These are phyloP conservation scores for Exophiala sideris DNA, from an alignment of 2,329 filamentous ascomycete genomes.

Conservation along the genomic window DNA sequence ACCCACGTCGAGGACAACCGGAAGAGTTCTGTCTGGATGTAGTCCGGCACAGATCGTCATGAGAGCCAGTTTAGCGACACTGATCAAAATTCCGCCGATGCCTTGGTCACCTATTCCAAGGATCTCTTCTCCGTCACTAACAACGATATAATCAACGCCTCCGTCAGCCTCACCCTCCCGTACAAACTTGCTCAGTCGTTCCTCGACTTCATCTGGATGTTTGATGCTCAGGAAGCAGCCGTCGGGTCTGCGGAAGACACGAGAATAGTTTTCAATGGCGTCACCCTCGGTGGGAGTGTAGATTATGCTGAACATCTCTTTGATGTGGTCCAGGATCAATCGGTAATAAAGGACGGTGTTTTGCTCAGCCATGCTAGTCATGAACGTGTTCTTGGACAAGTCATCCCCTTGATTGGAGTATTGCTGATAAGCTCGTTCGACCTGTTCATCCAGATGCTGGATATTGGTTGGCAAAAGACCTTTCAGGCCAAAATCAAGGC, in stretches of 20 bases:
- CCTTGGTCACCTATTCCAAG: conserved; percentile 84
- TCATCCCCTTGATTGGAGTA: conserved; percentile 61
- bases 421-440: conserved; percentile 74
- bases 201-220: conserved; percentile 62
- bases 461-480: conserved; percentile 70
- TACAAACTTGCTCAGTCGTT: conserved; percentile 55
- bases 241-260: conserved; percentile 72
- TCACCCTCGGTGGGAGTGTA: conserved; percentile 84
- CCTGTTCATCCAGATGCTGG: conserved; percentile 74
- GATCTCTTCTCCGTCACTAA: conserved; percentile 70
- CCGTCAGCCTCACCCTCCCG: background rate
- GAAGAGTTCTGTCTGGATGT: conserved; percentile 72
- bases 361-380: conserved; percentile 80
- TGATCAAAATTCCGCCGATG: conserved; percentile 79
- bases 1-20: conserved; percentile 80
- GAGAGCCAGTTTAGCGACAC: conserved; percentile 75
- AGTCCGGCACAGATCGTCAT: conserved; percentile 85
- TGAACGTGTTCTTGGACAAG: conserved; percentile 81
- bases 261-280: conserved; percentile 79
- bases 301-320: conserved; percentile 86
- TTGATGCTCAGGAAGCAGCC: conserved; percentile 78
- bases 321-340: conserved; percentile 72
- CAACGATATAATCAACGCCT: conserved; percentile 79
- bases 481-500: conserved; percentile 65
- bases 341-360: conserved; percentile 77